Conservation (phyloP, 2,329 filamentous ascomycete species). For the Diaporthe amygdali region DNA sequence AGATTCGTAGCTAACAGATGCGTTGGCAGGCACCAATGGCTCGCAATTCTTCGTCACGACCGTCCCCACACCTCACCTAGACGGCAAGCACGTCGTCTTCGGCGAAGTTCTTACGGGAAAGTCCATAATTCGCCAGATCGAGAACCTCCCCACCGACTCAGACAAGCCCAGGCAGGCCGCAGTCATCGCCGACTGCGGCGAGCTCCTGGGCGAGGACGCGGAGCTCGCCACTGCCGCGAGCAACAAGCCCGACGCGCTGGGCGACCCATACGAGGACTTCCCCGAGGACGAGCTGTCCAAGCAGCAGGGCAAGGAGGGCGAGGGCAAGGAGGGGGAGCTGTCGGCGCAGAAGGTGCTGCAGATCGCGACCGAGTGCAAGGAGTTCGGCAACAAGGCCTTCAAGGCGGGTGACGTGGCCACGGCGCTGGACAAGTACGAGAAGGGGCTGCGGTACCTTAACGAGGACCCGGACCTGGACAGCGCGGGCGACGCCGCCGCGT, state of each 20-base stretch:
- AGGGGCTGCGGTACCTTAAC: constrained; percentile 87
- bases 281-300: constrained; percentile 76
- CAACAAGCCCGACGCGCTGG: constrained; percentile 75
- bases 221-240: constrained; percentile 71
- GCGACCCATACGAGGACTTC: constrained; percentile 94
- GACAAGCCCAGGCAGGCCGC: constrained; percentile 80
- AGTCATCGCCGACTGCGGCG: constrained; percentile 81
- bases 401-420: constrained; percentile 74
- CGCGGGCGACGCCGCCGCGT: constrained; percentile 20
- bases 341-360: constrained; percentile 72
- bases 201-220: constrained; percentile 65
- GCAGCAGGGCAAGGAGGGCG: constrained; percentile 39
- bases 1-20: background rate
- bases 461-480: constrained; percentile 76
- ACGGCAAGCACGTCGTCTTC: constrained; percentile 97
- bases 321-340: constrained; percentile 51
- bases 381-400: constrained; percentile 91
- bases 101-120: constrained; percentile 94
- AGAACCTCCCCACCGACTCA: constrained; percentile 77
- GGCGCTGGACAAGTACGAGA: constrained; percentile 91
- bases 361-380: constrained; percentile 86
- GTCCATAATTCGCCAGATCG: constrained; percentile 86
- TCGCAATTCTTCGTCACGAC: constrained; percentile 99
- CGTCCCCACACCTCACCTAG: constrained; percentile 90
- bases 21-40: constrained; percentile 78